Evolutionary conservation across 139 green algal genomes (phyloP), one percentile per base, ranked within the genome.

Genomic region (Tetradesmus lagerheimii): DNA sequence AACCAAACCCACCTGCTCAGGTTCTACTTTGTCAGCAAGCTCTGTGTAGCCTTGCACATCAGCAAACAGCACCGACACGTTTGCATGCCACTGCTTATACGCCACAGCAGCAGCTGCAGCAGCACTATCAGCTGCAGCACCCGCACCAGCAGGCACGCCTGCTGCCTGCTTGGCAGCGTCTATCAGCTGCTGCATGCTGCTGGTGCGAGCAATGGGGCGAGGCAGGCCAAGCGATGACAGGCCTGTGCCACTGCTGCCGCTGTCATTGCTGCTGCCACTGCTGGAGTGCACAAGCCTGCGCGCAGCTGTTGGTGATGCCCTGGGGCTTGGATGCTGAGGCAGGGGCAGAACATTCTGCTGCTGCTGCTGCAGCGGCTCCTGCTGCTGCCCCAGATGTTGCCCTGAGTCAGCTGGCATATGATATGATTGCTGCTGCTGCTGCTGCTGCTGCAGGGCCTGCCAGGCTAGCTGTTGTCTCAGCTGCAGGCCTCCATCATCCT

Each of bases 31-130:
- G 0, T 89, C 80, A 76, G 80, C 90, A 67, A 95, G 91, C 8
- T 74, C 74, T 14, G 93, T 95, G 90, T 94, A 95, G 31, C 93
- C 93, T 64, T 91, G 87, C 38, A 94, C 87, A 75, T 92, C 88
- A 23, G 92, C 92, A 80, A 92, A 94, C 11, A 94, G 85, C 39
- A 94, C 85, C 2, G 89, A 86, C 34, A 93, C 89, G 53, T 92
- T 80, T 0, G 38, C 67, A 83, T 93, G 91, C 91, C 91, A 93
- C 84, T 93, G 91, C 91, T 91, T 93, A 80, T 87, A 80, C 35
- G 80, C 84, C 45, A 92, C 84, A 81, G 64, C 64, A 66, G 57
- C 53, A 39, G 53, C 34, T n/a, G n/a, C n/a, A n/a, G n/a, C n/a
- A n/a, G n/a, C n/a, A 35, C 11, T 66, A 23, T 23, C 39, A 62